Percentiles rank a stretch among this genome's conserved stretches.
phyloP scores from a whole-genome alignment of 2,329 filamentous ascomycete genomes.

The Fusarium aywerte region DNA sequence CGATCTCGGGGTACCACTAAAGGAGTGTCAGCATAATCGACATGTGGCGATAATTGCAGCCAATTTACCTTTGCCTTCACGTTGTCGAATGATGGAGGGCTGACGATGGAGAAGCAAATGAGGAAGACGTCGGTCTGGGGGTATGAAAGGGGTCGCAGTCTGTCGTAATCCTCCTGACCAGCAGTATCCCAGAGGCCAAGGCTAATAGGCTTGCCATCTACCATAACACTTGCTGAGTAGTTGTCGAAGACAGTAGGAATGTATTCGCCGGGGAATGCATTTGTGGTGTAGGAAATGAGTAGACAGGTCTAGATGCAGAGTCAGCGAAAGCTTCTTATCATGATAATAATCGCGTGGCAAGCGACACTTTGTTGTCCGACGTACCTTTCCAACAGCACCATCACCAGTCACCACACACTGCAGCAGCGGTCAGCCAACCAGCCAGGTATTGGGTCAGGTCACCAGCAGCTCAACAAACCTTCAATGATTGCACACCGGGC shows the following conservation, averaged over 20 bases:
- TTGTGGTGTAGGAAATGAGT: slow-evolving; percentile 98
- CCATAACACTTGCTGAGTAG: slow-evolving; percentile 99
- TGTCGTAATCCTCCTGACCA: slow-evolving; percentile 98
- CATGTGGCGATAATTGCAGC: slow-evolving; percentile 3
- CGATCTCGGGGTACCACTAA: slow-evolving; percentile 97
- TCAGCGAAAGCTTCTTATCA: slow-evolving; percentile 44
- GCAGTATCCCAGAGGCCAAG: slow-evolving; percentile 98
- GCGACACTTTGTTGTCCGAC: slow-evolving; percentile 23
- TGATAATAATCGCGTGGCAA: background rate
- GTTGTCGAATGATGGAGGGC: slow-evolving; percentile 98
- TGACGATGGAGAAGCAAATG: slow-evolving; percentile 98
- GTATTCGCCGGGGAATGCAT: slow-evolving; percentile 99
- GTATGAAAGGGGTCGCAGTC: slow-evolving; percentile 93
- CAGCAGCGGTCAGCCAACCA: slow-evolving; percentile 49
- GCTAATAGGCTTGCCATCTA: slow-evolving; percentile 97
- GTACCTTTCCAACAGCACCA: slow-evolving; percentile 97
- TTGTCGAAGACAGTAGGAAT: slow-evolving; percentile 99
- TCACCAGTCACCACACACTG: slow-evolving; percentile 99
- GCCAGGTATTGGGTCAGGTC: slow-evolving; percentile 33
- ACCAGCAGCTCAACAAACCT: slow-evolving; percentile 67
- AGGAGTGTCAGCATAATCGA: slow-evolving; percentile 22
- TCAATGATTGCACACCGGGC: slow-evolving; percentile 88
- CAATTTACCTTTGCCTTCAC: slow-evolving; percentile 90
- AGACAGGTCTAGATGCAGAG: slow-evolving; percentile 82
- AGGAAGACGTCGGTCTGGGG: slow-evolving; percentile 98